Conservation (phyloP, 192 early-diverging fungal species). For the Fimicolochytrium jonesii region DNA sequence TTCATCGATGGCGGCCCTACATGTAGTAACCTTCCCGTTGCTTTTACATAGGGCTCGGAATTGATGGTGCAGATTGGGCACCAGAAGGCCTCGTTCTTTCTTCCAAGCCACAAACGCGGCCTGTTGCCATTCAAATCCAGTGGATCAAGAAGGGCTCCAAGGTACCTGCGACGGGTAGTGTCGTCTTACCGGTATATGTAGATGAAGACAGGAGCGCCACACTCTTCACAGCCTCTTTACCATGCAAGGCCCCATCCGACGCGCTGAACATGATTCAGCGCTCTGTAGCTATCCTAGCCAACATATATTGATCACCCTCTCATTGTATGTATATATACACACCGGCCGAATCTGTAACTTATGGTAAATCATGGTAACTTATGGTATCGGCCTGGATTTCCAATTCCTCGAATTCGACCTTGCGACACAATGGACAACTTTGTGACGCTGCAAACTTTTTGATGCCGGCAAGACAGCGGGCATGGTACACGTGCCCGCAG, state of each 20-base stretch:
- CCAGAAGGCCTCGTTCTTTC: slow-evolving; percentile 28
- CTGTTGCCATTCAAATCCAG: slow-evolving; percentile 13
- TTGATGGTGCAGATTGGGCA: slow-evolving; percentile 40
- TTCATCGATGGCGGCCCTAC: background rate
- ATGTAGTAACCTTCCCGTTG: background rate
- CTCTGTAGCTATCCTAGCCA: slow-evolving; percentile 33
- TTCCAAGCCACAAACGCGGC: slow-evolving; percentile 6
- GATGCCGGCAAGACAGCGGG: too few relatives aligned
- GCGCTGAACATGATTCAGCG: slow-evolving; percentile 35
- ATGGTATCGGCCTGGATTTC: too few relatives aligned
- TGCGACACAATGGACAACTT: too few relatives aligned
- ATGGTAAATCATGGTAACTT: too few relatives aligned
- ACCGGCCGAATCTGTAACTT: too few relatives aligned
- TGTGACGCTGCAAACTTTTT: too few relatives aligned
- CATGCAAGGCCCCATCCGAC: slow-evolving; percentile 11
- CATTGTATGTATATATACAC: too few relatives aligned
- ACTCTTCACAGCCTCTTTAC: slow-evolving; percentile 40
- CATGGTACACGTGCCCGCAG: slow-evolving; percentile 22
- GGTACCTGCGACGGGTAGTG: background rate
- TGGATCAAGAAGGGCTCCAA: slow-evolving; percentile 23
- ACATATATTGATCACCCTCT: background rate
- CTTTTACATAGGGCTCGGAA: slow-evolving; percentile 22
- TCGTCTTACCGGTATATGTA: slow-evolving; percentile 45
- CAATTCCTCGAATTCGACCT: too few relatives aligned
- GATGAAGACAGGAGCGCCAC: slow-evolving; percentile 50